These are phyloP conservation scores for Saxispiralis lemnorum DNA, from an alignment of 495 filamentous ascomycete genomes.

Conservation along the genomic window DNA sequence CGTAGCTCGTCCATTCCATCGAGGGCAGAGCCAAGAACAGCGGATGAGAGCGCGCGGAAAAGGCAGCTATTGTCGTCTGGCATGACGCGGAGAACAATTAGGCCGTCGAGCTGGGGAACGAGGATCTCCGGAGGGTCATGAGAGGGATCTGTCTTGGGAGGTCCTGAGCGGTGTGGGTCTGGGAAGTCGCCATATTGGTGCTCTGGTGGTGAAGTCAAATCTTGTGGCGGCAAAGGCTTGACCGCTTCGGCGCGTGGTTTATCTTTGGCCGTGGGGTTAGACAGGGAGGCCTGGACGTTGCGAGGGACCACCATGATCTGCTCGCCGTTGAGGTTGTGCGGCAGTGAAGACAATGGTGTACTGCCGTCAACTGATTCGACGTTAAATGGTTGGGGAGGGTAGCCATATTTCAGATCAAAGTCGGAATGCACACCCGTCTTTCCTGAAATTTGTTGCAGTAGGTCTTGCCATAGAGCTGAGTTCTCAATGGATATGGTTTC, in stretches of 20 bases:
- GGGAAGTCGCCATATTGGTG: slow-evolving; percentile 12
- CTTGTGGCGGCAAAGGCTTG: slow-evolving; percentile 12
- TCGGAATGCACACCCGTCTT: slow-evolving; percentile 31
- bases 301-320: slow-evolving; percentile 49
- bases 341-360: slow-evolving; percentile 35
- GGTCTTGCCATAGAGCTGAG: slow-evolving; percentile 43
- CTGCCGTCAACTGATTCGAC: slow-evolving; percentile 33
- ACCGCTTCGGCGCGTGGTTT: slow-evolving; percentile 7
- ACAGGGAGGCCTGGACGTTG: slow-evolving; percentile 24
- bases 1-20: slow-evolving; percentile 63
- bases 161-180: slow-evolving; percentile 19
- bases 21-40: slow-evolving; percentile 46
- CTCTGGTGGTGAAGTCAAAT: slow-evolving; percentile 4
- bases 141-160: slow-evolving; percentile 23
- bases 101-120: slow-evolving; percentile 41
- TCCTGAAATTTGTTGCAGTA: slow-evolving; percentile 37
- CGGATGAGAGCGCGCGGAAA: slow-evolving; percentile 72
- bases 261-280: slow-evolving; percentile 8
- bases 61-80: slow-evolving; percentile 93
- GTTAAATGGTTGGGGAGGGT: slow-evolving; percentile 55
- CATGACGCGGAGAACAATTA: slow-evolving; percentile 78
- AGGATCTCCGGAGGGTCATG: slow-evolving; percentile 54
- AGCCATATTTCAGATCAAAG: slow-evolving; percentile 76
- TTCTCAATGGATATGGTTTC: slow-evolving; percentile 47
- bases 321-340: slow-evolving; percentile 61